Percentiles rank a stretch among this genome's conserved stretches.
Conservation (phyloP, 2,329 filamentous ascomycete species). For the Fusarium pseudograminearum region DNA sequence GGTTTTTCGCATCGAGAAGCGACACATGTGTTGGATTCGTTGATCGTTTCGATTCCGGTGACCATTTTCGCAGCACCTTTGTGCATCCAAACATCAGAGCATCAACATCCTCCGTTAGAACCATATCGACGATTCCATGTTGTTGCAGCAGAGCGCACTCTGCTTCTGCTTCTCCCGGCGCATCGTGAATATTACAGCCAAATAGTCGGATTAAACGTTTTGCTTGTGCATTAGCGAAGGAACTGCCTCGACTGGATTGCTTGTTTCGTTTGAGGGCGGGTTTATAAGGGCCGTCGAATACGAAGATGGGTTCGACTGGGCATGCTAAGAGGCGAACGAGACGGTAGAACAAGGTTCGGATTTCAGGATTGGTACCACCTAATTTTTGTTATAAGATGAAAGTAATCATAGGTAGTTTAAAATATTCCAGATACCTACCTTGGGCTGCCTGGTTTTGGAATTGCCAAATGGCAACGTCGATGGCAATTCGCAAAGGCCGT, state of each 20-base stretch:
- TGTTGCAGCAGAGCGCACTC: slow-evolving; percentile 91
- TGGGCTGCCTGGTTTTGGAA: slow-evolving; percentile 90
- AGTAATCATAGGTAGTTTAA: rapidly evolving
- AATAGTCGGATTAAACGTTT: slow-evolving; percentile 88
- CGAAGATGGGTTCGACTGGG: slow-evolving; percentile 88
- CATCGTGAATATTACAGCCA: slow-evolving; percentile 84
- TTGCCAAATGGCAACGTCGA: slow-evolving; percentile 97
- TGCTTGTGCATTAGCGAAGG: slow-evolving; percentile 78
- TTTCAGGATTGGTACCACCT: slow-evolving; percentile 89
- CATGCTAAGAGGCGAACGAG: slow-evolving; percentile 80
- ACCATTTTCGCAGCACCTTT: slow-evolving; percentile 84
- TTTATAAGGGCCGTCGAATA: slow-evolving; percentile 89
- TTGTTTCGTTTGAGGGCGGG: slow-evolving; percentile 92
- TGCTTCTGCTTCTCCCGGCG: slow-evolving; percentile 94
- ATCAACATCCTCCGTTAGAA: slow-evolving; percentile 96
- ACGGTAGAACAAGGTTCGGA: slow-evolving; percentile 93
- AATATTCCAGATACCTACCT: slow-evolving; percentile 57
- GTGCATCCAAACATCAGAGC: slow-evolving; percentile 96
- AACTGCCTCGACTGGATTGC: slow-evolving; percentile 72
- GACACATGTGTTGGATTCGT: slow-evolving; percentile 87
- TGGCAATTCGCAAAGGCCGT: slow-evolving; percentile 84
- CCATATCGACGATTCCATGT: slow-evolving; percentile 87
- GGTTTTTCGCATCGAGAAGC: slow-evolving; percentile 75
- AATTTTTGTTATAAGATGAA: slow-evolving; percentile 19
- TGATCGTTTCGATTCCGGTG: slow-evolving; percentile 73